Evolutionary conservation across 768 basidiomycete species (phyloP).

Genomic region (Baorangia bicolor): DNA sequence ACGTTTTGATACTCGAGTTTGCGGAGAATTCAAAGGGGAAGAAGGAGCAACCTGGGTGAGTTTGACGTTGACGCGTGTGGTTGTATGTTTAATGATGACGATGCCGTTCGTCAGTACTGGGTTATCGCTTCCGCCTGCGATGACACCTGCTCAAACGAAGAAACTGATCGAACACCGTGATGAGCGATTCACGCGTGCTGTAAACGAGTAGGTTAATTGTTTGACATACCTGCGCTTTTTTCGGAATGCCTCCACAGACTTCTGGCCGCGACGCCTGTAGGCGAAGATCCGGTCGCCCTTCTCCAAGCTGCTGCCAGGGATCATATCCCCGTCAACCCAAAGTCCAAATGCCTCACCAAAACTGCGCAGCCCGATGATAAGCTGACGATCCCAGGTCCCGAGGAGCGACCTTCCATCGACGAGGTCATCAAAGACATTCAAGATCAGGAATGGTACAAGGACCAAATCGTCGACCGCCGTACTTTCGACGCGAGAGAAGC

Average conservation of each 20-base stretch:
- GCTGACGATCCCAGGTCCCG: constrained; percentile 38
- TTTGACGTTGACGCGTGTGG: not conserved
- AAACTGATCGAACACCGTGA: constrained; percentile 74
- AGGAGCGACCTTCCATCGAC: constrained; percentile 56
- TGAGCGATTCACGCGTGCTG: constrained; percentile 57
- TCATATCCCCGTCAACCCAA: constrained; percentile 69
- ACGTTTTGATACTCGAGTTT: constrained; percentile 53
- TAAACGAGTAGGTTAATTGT: constrained; percentile 56
- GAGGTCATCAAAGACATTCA: constrained; percentile 57
- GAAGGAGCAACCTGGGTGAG: constrained; percentile 29
- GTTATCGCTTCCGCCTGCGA: constrained; percentile 30
- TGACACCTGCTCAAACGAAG: constrained; percentile 59
- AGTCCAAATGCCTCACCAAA: constrained; percentile 1
- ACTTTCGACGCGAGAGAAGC: constrained; percentile 53
- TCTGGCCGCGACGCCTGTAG: constrained; percentile 46
- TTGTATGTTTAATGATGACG: not conserved
- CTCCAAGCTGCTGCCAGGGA: constrained; percentile 66
- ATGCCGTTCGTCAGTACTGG: constrained; percentile 12
- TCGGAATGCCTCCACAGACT: constrained; percentile 42
- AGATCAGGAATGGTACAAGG: constrained; percentile 62
- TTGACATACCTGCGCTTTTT: not conserved
- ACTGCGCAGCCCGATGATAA: constrained; percentile 1
- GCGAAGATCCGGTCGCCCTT: constrained; percentile 61
- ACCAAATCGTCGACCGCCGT: constrained; percentile 63
- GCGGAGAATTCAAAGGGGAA: constrained; percentile 42